Evolutionary conservation across 257 asterid species (phyloP), one percentile per base, ranked within the genome.

Genomic region (Ophiorrhiza pumila): DNA sequence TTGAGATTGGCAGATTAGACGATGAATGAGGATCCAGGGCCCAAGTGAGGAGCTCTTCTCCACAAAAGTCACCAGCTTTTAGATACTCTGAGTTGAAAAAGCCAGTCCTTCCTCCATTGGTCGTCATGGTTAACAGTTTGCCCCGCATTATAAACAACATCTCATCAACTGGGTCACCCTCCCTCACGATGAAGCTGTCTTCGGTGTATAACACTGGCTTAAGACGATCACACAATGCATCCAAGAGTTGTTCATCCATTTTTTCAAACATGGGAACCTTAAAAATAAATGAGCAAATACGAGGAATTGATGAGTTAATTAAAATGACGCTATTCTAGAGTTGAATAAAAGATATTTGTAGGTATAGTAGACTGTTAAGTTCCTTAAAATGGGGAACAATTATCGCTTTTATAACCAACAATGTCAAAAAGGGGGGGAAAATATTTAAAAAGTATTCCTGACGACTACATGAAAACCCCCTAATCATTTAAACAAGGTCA

Each of bases 1-100:
- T 95, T 58, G 98, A 95, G 79, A 86, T 92, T 8, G 98, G 98
- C 52, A 95, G 97, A 82, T 92, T 95, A 2, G 96, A 71, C 4
- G 98, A 89, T 15, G 94, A 80, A 46, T 88, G 82, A 20, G 99
- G 99, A 75, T 90, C 97, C 22, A 95, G 82, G 35, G 99, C 99
- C 99, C 99, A 95, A 9, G 99, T 95, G 15, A 95, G 88, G 71
- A 95, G 97, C 90, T 95, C 99, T 78, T 95, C 99, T 25, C 98
- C 99, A 71, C 99, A 95, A 66, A 95, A 95, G 69, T 95, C 98
- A 1, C 98, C 99, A 0, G 96, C 97, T 80, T 89, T 92, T 52
- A 95, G 82, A 78, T 77, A 75, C 62, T 86, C 98, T 0, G 97
- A 87, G 81, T 95, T 95, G 65, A 95, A 89, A 62, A 95, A 95